Evolutionary conservation across 1,284 basidiomycete genomes (phyloP).

Genomic region (Boletus semigastroideus): DNA sequence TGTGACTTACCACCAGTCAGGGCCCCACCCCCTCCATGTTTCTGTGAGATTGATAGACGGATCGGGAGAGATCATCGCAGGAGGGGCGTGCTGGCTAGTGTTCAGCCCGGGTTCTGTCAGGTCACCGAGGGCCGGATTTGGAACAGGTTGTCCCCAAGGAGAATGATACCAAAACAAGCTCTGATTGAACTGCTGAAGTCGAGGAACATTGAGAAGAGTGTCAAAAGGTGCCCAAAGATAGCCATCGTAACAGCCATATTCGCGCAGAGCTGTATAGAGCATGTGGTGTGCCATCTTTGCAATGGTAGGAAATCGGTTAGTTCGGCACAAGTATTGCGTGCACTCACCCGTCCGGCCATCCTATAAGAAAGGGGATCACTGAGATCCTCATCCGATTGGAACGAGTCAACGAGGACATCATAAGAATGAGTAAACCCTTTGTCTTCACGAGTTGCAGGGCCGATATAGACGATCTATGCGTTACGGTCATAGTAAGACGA

Average conservation of each 20-base stretch:
- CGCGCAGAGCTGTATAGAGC: conserved; percentile 47
- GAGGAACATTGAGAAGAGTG: conserved; percentile 49
- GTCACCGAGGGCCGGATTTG: conserved; percentile 37
- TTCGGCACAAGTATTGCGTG: not conserved
- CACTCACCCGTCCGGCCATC: conserved; percentile 46
- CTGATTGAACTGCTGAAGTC: conserved; percentile 46
- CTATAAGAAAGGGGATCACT: conserved; percentile 37
- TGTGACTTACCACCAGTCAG: conserved; percentile 43
- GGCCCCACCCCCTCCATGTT: conserved; percentile 40
- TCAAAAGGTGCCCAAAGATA: conserved; percentile 55
- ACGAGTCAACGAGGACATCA: conserved; percentile 50
- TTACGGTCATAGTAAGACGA: not conserved
- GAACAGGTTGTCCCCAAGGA: conserved; percentile 44
- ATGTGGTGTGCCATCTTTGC: conserved; percentile 52
- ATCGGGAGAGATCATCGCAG: conserved; percentile 41
- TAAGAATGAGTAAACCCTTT: conserved; percentile 49
- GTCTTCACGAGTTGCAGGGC: conserved; percentile 48
- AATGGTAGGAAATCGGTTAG: not conserved
- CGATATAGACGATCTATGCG: conserved; percentile 47
- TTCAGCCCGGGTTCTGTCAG: conserved; percentile 16
- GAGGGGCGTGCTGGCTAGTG: conserved; percentile 35
- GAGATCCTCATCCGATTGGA: conserved; percentile 43
- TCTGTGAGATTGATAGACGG: conserved; percentile 36
- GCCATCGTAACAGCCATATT: conserved; percentile 47
- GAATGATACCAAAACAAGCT: conserved; percentile 49